These are phyloP conservation scores for Panicum hallii DNA, from an alignment of 202 grass and related monocot species.

Conservation along the genomic window DNA sequence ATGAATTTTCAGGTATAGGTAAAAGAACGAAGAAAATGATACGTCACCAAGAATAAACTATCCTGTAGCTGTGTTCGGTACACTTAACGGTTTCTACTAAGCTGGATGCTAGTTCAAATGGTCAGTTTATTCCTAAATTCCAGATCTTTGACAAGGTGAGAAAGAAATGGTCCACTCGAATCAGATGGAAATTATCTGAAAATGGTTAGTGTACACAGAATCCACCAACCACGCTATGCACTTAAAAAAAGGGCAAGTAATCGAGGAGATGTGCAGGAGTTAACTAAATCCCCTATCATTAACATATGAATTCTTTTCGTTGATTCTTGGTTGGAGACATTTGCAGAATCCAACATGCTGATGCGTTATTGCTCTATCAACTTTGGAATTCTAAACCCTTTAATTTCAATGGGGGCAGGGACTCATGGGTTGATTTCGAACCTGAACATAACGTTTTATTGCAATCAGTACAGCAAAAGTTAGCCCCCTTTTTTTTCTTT, in stretches of 20 bases:
- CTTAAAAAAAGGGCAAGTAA: background rate
- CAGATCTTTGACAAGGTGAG: background rate
- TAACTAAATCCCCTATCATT: constrained; percentile 33
- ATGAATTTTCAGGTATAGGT: too few species aligned
- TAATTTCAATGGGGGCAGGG: background rate
- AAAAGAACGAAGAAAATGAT: background rate
- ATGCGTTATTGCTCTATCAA: background rate
- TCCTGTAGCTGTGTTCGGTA: background rate
- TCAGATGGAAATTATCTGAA: background rate
- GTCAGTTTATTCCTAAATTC: constrained; percentile 28
- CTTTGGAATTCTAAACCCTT: background rate
- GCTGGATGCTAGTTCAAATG: background rate
- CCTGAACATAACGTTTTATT: background rate
- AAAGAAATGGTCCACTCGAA: constrained; percentile 28
- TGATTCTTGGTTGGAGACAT: background rate
- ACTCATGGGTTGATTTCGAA: background rate
- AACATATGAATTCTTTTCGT: background rate
- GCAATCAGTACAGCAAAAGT: too few species aligned
- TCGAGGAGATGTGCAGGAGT: background rate
- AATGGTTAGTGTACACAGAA: constrained; percentile 40
- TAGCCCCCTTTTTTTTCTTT: too few species aligned
- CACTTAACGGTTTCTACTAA: constrained; percentile 25
- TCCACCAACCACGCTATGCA: constrained; percentile 24
- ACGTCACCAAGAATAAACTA: background rate
- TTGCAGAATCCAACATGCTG: background rate